Base-by-base conservation (phyloP, 2,329 filamentous ascomycete genomes). In the Raffaelea arxii region DNA sequence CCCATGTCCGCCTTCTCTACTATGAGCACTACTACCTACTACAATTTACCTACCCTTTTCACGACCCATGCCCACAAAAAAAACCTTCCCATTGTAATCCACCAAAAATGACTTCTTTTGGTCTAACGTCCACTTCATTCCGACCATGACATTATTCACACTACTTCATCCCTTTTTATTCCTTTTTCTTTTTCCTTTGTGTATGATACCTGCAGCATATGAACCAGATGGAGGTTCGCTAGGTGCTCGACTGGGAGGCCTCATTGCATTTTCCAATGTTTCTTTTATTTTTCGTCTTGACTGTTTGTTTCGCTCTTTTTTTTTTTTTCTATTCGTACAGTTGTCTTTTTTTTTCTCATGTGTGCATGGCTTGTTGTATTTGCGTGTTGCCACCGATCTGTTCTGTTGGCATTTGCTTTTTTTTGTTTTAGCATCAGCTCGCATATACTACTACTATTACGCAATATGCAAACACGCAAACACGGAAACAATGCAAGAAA, bases 151-250 rank as follows among this genome's bases (percentile, higher is more conserved):
- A 16, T 9, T 30, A 16, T 36, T 36, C 32, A n/a, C n/a, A n/a
- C n/a, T n/a, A 36, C 19, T 16, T 9, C 16, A 36, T n/a, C 16
- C 32, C 32, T 36, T 18, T 9, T 30, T 16, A 9, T 30, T 9
- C 27, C 27, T 30, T 30, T 9, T 30, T 7, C 32, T 36, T 36
- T 36, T 36, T n/a, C 16, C 32, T 36, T 36, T 12, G 19, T 36
- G 32, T 36, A 35, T 38, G 11, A 43, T 30, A 25, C 41, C 27
- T 30, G 22, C 16, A 30, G 23, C 32, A 36, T 36, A 36, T 36
- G 32, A 36, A 36, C 32, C 32, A n/a, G 16, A 32, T n/a, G 5
- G 49, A 50, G 49, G 49, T 53, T 50, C 47, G 48, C n/a, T n/a
- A n/a, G 51, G 50, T 49, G 47, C 44, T 50, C 46, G 30, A 41